These are phyloP conservation scores for Mycena pura DNA, from an alignment of 768 basidiomycete genomes.

Conservation along the genomic window DNA sequence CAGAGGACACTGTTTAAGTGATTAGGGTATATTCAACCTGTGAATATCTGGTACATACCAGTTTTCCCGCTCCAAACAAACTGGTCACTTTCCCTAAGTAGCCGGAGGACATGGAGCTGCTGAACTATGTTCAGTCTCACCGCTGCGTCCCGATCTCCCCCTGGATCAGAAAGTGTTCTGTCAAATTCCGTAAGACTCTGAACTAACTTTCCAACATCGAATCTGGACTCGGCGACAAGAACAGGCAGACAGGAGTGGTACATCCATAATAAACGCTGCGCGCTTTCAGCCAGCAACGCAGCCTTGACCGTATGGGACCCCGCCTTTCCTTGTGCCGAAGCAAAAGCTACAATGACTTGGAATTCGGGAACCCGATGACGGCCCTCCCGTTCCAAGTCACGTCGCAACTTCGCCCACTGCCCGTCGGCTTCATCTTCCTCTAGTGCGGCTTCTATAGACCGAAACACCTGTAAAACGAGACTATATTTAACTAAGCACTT, in stretches of 20 bases:
- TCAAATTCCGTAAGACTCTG: constrained; percentile 44
- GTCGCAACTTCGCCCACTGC: constrained; percentile 70
- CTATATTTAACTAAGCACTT: constrained; percentile 79
- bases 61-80: constrained; percentile 81
- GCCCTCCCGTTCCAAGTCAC: constrained; percentile 78
- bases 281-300: constrained; percentile 77
- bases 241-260: constrained; percentile 82
- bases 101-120: constrained; percentile 78
- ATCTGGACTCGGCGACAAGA: constrained; percentile 78
- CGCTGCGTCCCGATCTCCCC: constrained; percentile 37
- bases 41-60: constrained; percentile 48
- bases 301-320: constrained; percentile 43
- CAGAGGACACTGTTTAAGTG: constrained; percentile 43
- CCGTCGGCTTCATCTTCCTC: constrained; percentile 70
- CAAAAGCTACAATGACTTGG: constrained; percentile 83
- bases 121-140: constrained; percentile 52
- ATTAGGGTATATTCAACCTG: background rate
- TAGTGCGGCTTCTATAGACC: constrained; percentile 55
- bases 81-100: constrained; percentile 79
- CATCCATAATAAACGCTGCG: constrained; percentile 82
- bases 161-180: constrained; percentile 6
- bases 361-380: constrained; percentile 85
- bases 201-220: constrained; percentile 86
- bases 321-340: constrained; percentile 48
- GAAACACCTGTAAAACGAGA: constrained; percentile 56